Evolutionary conservation across 306 rosid genomes (phyloP).

Genomic region (Corylus avellana): DNA sequence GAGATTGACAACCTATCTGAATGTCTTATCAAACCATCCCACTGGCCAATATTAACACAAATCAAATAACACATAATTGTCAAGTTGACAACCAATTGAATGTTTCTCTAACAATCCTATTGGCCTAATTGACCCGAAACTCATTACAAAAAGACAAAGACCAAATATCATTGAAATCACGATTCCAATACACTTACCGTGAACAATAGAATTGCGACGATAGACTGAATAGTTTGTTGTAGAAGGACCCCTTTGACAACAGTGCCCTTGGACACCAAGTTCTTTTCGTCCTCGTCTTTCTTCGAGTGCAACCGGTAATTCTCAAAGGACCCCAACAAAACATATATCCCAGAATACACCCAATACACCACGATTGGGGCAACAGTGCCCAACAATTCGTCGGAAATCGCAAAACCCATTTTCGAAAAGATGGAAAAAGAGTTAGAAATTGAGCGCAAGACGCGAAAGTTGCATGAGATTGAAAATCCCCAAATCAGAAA

Average conservation of each 20-base stretch:
- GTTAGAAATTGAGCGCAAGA: conserved; percentile 26
- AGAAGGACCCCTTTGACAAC: conserved; percentile 90
- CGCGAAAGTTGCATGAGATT: conserved; percentile 26
- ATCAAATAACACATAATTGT: neutral
- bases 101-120: neutral
- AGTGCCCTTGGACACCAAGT: conserved; percentile 70
- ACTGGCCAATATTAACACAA: neutral
- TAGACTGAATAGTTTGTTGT: conserved; percentile 80
- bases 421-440: conserved; percentile 3
- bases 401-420: conserved; percentile 79
- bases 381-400: conserved; percentile 86
- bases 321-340: conserved; percentile 64
- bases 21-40: neutral
- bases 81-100: neutral
- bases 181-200: conserved; percentile 41
- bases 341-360: conserved; percentile 81
- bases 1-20: neutral
- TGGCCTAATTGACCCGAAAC: neutral
- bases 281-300: conserved; percentile 90
- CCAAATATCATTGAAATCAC: neutral
- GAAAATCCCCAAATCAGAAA: neutral
- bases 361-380: conserved; percentile 81
- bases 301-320: conserved; percentile 71
- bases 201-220: conserved; percentile 79
- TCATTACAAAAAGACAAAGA: neutral